Conservation (phyloP, 148 eudicot species). For the Fallopia convolvulus region DNA sequence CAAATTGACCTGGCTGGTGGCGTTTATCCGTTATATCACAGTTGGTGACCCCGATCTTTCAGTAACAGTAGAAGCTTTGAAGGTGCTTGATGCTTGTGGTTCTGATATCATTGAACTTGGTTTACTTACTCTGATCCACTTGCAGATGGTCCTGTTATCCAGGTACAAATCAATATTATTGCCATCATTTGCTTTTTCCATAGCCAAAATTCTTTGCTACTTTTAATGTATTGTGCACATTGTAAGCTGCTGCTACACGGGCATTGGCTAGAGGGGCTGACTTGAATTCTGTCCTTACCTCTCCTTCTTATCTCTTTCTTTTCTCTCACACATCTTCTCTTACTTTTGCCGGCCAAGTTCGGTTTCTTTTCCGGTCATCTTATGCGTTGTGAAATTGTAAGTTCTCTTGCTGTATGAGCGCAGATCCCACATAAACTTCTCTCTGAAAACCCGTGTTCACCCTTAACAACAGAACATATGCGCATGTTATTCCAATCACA, state of each 20-base stretch:
- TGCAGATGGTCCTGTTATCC: slow-evolving; percentile 97
- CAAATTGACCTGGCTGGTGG: slow-evolving; percentile 35
- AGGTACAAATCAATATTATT: slow-evolving; percentile 31
- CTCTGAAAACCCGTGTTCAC: too few species aligned
- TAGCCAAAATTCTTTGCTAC: not conserved
- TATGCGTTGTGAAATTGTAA: too few species aligned
- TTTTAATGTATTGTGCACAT: slow-evolving; percentile 10
- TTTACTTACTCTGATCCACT: slow-evolving; percentile 86
- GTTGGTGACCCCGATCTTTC: slow-evolving; percentile 94
- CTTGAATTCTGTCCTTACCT: slow-evolving; percentile 42
- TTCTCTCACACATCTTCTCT: too few species aligned
- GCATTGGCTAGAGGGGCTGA: slow-evolving; percentile 73
- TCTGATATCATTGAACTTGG: slow-evolving; percentile 91
- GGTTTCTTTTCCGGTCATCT: too few species aligned
- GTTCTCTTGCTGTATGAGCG: too few species aligned
- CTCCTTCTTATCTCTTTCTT: too few species aligned
- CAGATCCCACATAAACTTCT: too few species aligned
- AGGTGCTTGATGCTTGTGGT: slow-evolving; percentile 80
- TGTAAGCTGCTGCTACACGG: slow-evolving; percentile 89
- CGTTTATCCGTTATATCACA: slow-evolving; percentile 83
- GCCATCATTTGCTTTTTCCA: not conserved
- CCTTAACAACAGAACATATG: too few species aligned
- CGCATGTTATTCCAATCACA: too few species aligned
- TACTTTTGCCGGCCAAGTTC: too few species aligned
- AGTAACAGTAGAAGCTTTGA: slow-evolving; percentile 82